Percentiles rank a stretch among this genome's conserved stretches.
Conservation (phyloP, 306 rosid genomes). For the Adenanthera pavonina region DNA sequence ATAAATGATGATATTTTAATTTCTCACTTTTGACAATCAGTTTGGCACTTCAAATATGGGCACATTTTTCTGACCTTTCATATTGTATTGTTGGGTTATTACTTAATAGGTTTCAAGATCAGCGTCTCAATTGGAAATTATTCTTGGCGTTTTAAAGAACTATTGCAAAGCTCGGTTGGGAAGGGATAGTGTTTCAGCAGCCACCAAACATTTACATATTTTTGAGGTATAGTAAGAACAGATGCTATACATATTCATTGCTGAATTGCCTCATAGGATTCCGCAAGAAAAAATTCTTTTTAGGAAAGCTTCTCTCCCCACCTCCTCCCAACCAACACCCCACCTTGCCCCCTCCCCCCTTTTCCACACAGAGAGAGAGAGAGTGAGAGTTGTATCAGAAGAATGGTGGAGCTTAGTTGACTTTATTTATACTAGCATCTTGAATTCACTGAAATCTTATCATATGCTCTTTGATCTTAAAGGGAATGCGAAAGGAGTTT, state of each 20-base stretch:
- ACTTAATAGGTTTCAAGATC: slow-evolving; percentile 72
- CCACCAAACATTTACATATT: slow-evolving; percentile 72
- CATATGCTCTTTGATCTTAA: slow-evolving; percentile 34
- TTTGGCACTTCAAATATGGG: slow-evolving; percentile 25
- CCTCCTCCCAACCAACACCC: not conserved
- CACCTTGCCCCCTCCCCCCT: not conserved
- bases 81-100: slow-evolving; percentile 36
- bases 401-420: slow-evolving; percentile 13
- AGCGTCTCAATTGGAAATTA: slow-evolving; percentile 86
- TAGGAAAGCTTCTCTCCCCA: not conserved
- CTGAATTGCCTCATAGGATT: slow-evolving; percentile 31
- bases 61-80: slow-evolving; percentile 35
- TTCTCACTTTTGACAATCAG: slow-evolving; percentile 31
- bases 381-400: slow-evolving; percentile 34
- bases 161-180: slow-evolving; percentile 80
- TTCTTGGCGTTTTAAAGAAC: slow-evolving; percentile 86
- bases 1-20: slow-evolving; percentile 31
- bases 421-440: slow-evolving; percentile 14
- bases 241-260: slow-evolving; percentile 25
- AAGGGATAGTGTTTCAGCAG: slow-evolving; percentile 64
- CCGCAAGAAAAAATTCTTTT: slow-evolving; percentile 24
- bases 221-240: slow-evolving; percentile 68
- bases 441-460: slow-evolving; percentile 29
- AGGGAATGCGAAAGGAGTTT: slow-evolving; percentile 98
- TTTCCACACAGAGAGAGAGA: too few relatives aligned